phyloP scores from a whole-genome alignment of 306 rosid species.

The Begonia loranthoides region DNA sequence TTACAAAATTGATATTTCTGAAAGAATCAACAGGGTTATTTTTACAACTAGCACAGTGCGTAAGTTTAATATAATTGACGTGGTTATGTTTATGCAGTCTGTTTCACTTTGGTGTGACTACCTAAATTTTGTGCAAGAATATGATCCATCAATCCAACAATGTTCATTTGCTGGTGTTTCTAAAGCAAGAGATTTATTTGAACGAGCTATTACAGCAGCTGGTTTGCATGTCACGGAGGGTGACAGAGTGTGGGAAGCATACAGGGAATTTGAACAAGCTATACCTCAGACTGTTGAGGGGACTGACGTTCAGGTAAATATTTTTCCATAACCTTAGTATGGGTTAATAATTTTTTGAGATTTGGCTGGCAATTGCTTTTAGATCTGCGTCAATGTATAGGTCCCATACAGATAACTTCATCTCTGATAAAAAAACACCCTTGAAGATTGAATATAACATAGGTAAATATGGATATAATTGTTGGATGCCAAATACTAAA shows the following conservation, averaged over 20 bases:
- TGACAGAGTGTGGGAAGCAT: conserved; percentile 67
- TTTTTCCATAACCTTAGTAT: background rate
- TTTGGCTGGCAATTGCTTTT: background rate
- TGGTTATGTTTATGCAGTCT: conserved; percentile 44
- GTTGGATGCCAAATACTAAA: no score
- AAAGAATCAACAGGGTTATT: no score
- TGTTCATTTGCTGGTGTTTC: conserved; percentile 46
- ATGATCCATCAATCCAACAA: conserved; percentile 41
- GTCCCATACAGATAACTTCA: no score
- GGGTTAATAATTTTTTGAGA: background rate
- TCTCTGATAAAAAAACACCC: no score
- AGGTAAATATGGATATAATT: no score
- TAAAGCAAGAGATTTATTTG: conserved; percentile 67
- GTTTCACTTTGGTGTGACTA: conserved; percentile 69
- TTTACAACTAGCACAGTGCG: background rate
- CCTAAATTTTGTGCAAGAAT: conserved; percentile 46
- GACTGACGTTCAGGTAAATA: conserved; percentile 48
- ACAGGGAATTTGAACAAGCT: conserved; percentile 62
- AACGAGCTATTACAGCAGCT: conserved; percentile 69
- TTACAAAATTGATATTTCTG: no score
- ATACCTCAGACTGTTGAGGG: conserved; percentile 34
- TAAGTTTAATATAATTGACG: conserved; percentile 11
- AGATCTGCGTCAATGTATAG: background rate
- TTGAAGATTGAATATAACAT: no score
- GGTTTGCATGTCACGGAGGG: conserved; percentile 85